Base-by-base conservation (phyloP, 2,329 filamentous ascomycete species). In the Penicillium sp. region DNA sequence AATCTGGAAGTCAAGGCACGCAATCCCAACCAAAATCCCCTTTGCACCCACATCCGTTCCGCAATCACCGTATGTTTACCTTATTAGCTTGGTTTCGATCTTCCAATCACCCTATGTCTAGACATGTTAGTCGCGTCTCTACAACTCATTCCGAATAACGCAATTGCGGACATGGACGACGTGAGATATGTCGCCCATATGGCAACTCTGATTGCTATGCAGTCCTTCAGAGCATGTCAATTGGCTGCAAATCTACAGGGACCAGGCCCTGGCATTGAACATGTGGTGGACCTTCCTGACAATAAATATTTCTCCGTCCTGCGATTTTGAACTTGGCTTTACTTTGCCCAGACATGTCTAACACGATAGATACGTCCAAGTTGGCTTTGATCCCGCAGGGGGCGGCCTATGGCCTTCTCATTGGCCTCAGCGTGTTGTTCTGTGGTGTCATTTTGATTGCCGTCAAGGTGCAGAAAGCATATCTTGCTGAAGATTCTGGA, bases 341-440 rank as follows among this genome's bases (percentile, higher is more conserved):
- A 24, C 24, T 43, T 22, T 17, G 24, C 29, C 42, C 34, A 45
- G 29, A n/a, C 31, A 58, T 58, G 56, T 54, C 57, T 4, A 53
- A 56, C 33, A 48, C 49, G 17, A 43, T 55, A 53, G 54, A 59
- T 38, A 55, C 56, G 38, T 46, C 49, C 33, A 57, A 57, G n/a
- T 15, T 57, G 54, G 51, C 55, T 33, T 48, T 65, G 26, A 56
- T 65, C 35, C 53, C 63, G 4, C 62, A 65, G 35, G 62, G 63
- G 35, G 58, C 61, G 12, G 63, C 58, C 15, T 76, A 77, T 64
- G 74, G 74, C 51, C 62, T 77, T 19, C 68, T 78, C 37, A 68
- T 77, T 49, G 75, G 74, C 6, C 69, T 77, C 6, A 71, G 72
- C 2, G 62, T 77, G 1, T 53, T 73, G 1, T 77, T 78, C 53